Conservation (phyloP, 306 rosid species). For the Cercis canadensis region DNA sequence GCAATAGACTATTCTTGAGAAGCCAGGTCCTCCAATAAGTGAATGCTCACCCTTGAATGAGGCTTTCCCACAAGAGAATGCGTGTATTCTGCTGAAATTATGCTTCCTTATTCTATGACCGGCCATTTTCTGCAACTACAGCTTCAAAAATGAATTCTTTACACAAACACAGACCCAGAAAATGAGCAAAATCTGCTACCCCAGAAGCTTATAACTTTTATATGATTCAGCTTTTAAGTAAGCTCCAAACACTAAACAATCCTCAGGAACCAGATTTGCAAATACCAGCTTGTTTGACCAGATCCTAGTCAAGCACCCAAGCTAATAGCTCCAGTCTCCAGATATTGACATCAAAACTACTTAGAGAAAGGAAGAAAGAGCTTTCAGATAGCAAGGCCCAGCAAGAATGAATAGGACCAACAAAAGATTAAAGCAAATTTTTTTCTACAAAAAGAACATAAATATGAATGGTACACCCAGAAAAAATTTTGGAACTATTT, state of each 20-base stretch:
- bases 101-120: slow-evolving; percentile 66
- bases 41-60: slow-evolving; percentile 77
- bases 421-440: neutral
- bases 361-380: neutral
- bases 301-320: neutral
- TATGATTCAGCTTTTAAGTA: neutral
- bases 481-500: neutral
- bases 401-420: slow-evolving; percentile 10
- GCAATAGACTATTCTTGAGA: slow-evolving; percentile 81
- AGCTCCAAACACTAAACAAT: slow-evolving; percentile 21
- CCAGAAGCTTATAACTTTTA: neutral
- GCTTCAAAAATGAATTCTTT: neutral
- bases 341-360: neutral
- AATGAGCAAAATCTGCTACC: slow-evolving; percentile 4
- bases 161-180: neutral
- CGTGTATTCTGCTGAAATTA: slow-evolving; percentile 85
- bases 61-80: slow-evolving; percentile 72
- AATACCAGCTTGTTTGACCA: slow-evolving; percentile 13
- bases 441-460: neutral
- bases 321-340: neutral
- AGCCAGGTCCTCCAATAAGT: slow-evolving; percentile 93
- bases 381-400: neutral
- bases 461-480: neutral
- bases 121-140: slow-evolving; percentile 46
- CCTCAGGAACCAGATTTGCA: slow-evolving; percentile 15